Evolutionary conservation across 805 yeast genomes (phyloP).

Genomic region (Teunomyces aglyptinius): DNA sequence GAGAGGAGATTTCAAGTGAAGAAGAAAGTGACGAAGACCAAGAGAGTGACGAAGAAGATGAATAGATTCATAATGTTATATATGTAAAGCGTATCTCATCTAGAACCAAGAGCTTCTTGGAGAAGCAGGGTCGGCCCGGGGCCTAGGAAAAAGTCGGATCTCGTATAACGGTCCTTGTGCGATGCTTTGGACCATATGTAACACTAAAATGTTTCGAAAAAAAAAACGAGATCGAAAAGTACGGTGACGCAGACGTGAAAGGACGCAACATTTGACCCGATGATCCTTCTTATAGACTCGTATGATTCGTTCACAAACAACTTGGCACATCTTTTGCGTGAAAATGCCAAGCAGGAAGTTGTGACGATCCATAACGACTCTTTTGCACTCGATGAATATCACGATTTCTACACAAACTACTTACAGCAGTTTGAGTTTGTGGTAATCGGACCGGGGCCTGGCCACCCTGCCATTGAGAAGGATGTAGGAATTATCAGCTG

Average conservation of each 20-base stretch:
- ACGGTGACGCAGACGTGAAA: not conserved
- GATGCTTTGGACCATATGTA: not conserved
- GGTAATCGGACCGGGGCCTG: constrained; percentile 97
- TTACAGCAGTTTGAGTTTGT: constrained; percentile 65
- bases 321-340: constrained; percentile 58
- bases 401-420: constrained; percentile 36
- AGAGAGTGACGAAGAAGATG: constrained; percentile 47
- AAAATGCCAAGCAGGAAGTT: constrained; percentile 50
- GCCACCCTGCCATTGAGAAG: constrained; percentile 60
- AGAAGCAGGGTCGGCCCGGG: too few species aligned
- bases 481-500: constrained; percentile 78
- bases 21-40: constrained; percentile 69
- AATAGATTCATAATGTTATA: not conserved
- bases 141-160: not conserved
- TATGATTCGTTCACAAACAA: constrained; percentile 95
- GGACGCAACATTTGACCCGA: constrained; percentile 9
- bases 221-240: not conserved
- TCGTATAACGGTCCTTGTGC: not conserved
- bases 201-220: not conserved
- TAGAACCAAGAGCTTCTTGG: too few species aligned
- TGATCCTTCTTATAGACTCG: constrained; percentile 79
- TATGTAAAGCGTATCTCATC: too few species aligned
- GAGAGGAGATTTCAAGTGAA: constrained; percentile 66
- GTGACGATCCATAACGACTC: constrained; percentile 65
- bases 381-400: constrained; percentile 29